A percentile compares a stretch with the other conserved stretches of the same genome.
Conservation (phyloP, 176 grass and related monocot species). For the Rhynchospora pubera region DNA sequence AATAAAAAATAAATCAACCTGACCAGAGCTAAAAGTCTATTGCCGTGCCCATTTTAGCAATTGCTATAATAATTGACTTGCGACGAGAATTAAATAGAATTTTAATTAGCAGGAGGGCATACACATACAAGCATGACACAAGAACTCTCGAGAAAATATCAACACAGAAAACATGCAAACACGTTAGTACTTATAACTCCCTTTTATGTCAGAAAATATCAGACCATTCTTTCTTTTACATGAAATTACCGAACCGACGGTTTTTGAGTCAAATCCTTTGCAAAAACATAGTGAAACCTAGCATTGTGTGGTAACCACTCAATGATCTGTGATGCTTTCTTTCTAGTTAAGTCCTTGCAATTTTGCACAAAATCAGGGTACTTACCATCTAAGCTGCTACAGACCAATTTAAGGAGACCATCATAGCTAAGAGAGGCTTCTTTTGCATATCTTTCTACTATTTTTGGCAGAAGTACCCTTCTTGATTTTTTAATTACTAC, state of each 20-base stretch:
- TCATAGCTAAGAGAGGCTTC: conserved; percentile 44
- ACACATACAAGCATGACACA: no score
- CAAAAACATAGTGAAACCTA: conserved; percentile 66
- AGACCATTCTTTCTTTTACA: background rate
- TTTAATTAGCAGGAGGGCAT: no score
- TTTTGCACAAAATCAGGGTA: conserved; percentile 37
- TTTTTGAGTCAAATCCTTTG: conserved; percentile 45
- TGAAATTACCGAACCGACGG: conserved; percentile 16
- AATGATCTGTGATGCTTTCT: conserved; percentile 61
- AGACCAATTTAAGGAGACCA: conserved; percentile 45
- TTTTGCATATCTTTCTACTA: conserved; percentile 67
- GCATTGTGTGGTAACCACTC: conserved; percentile 84
- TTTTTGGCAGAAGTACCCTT: conserved; percentile 61
- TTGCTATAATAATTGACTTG: no score
- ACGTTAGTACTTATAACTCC: no score
- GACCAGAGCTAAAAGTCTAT: no score
- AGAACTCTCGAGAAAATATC: no score
- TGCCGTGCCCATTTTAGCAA: no score
- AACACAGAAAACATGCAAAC: no score
- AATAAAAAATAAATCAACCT: no score
- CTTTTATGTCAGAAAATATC: no score
- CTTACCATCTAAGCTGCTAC: conserved; percentile 35
- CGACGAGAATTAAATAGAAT: no score
- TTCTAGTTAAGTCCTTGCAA: conserved; percentile 20
- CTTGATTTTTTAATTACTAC: conserved; percentile 59